A percentile compares a stretch with the other conserved stretches of the same genome.
phyloP scores from a whole-genome alignment of 805 yeast genomes.

The Kodamaea nitidulidarum region DNA sequence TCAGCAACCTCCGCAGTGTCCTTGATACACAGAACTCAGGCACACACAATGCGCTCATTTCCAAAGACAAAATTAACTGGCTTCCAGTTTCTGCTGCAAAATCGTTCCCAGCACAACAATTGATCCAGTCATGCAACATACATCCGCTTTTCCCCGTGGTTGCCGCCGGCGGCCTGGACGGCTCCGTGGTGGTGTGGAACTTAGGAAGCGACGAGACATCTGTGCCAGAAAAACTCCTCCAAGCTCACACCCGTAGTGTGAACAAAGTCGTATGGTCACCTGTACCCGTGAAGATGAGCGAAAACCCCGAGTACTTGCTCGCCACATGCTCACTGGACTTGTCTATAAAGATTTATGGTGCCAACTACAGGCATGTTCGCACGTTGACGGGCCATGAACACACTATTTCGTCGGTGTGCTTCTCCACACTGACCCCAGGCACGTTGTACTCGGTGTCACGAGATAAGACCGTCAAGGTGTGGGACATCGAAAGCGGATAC shows the following conservation, averaged over 20 bases:
- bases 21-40: constrained; percentile 20
- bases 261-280: constrained; percentile 54
- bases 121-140: constrained; percentile 59
- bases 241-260: constrained; percentile 74
- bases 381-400: constrained; percentile 85
- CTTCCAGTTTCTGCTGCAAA: constrained; percentile 49
- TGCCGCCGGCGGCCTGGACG: constrained; percentile 67
- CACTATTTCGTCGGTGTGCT: constrained; percentile 62
- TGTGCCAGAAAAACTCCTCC: constrained; percentile 56
- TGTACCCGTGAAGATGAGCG: constrained; percentile 30
- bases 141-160: constrained; percentile 73
- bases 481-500: constrained; percentile 70
- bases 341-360: constrained; percentile 66
- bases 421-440: constrained; percentile 44
- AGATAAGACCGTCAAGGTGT: constrained; percentile 55
- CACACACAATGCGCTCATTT: constrained; percentile 9
- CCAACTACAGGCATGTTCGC: constrained; percentile 48
- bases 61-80: constrained; percentile 49
- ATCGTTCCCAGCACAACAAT: constrained; percentile 52
- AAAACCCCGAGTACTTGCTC: constrained; percentile 25
- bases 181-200: constrained; percentile 72
- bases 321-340: constrained; percentile 54
- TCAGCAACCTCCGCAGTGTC: constrained; percentile 45
- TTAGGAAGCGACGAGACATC: constrained; percentile 47
- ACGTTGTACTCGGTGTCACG: constrained; percentile 59